Conservation (phyloP, 805 yeast species). For the Wickerhamiella nectarea region DNA sequence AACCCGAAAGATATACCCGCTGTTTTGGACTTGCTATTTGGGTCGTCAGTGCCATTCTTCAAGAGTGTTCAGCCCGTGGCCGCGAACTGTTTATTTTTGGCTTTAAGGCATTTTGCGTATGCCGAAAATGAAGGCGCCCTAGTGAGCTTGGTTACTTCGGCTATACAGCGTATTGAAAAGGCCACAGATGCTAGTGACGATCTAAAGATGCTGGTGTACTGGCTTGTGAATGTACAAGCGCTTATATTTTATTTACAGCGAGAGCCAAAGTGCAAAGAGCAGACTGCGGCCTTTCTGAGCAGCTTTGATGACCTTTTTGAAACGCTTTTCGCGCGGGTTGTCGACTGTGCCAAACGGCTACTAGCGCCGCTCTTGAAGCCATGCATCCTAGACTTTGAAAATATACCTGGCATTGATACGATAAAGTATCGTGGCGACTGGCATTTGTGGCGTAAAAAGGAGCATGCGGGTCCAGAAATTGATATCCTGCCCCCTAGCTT, state of each 20-base stretch:
- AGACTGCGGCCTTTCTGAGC: conserved; percentile 19
- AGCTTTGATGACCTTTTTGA: conserved; percentile 11
- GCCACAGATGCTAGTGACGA: conserved; percentile 26
- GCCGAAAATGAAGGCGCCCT: conserved; percentile 25
- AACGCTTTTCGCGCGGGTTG: conserved; percentile 9
- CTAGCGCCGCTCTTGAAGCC: conserved; percentile 17
- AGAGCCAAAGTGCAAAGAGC: conserved; percentile 35
- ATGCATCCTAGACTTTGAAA: conserved; percentile 47
- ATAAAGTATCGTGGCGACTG: conserved; percentile 65
- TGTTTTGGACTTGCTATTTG: conserved; percentile 28
- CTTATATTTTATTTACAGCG: conserved; percentile 63
- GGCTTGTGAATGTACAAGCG: conserved; percentile 73
- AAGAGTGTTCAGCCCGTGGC: conserved; percentile 29
- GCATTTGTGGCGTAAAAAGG: conserved; percentile 41
- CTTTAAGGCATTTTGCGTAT: conserved; percentile 29
- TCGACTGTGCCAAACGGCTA: conserved; percentile 10
- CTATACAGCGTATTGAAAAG: conserved; percentile 24
- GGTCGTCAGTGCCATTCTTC: conserved; percentile 27
- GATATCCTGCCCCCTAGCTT: conserved; percentile 70
- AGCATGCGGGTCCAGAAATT: conserved; percentile 29
- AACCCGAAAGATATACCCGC: conserved; percentile 26
- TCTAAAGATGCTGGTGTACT: conserved; percentile 46
- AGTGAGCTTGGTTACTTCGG: conserved; percentile 23
- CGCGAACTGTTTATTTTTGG: conserved; percentile 31
- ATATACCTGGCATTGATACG: conserved; percentile 68